phyloP scores from a whole-genome alignment of 441 rosid genomes.

The Jatropha podagrica region DNA sequence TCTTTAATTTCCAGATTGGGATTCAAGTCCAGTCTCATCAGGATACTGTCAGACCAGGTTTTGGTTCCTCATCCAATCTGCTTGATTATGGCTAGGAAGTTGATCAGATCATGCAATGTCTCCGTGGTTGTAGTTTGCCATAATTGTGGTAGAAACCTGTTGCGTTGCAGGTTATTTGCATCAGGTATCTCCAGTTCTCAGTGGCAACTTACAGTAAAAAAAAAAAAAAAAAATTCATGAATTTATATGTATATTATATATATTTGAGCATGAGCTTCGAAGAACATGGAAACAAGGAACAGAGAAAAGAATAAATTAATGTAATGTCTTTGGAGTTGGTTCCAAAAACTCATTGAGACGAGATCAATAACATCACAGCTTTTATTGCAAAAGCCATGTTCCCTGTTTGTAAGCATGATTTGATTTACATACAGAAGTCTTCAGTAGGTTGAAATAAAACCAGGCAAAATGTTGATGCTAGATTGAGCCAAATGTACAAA shows the following conservation, averaged over 20 bases:
- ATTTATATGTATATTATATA: not conserved
- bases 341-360: slow-evolving; percentile 1
- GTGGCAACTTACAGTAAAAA: not conserved
- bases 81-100: slow-evolving; percentile 20
- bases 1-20: slow-evolving; percentile 12
- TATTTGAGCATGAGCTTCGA: slow-evolving; percentile 14
- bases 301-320: not conserved
- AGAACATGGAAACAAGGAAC: not conserved
- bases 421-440: not conserved
- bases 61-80: slow-evolving; percentile 15
- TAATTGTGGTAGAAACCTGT: slow-evolving; percentile 27
- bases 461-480: slow-evolving; percentile 18
- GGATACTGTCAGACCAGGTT: slow-evolving; percentile 18
- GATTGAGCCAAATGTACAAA: slow-evolving; percentile 17
- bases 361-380: not conserved
- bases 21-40: slow-evolving; percentile 23
- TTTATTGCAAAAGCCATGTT: not conserved
- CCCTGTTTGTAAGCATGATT: slow-evolving; percentile 4
- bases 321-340: not conserved
- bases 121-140: slow-evolving; percentile 30
- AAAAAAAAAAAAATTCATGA: not conserved
- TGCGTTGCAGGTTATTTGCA: slow-evolving; percentile 32
- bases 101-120: slow-evolving; percentile 12
- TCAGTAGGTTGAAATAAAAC: slow-evolving; percentile 5
- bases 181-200: slow-evolving; percentile 18